Evolutionary conservation across 352 stramenopile genomes (phyloP), one percentile per base, ranked within the genome.

Genomic region (Phytophthora meadii): DNA sequence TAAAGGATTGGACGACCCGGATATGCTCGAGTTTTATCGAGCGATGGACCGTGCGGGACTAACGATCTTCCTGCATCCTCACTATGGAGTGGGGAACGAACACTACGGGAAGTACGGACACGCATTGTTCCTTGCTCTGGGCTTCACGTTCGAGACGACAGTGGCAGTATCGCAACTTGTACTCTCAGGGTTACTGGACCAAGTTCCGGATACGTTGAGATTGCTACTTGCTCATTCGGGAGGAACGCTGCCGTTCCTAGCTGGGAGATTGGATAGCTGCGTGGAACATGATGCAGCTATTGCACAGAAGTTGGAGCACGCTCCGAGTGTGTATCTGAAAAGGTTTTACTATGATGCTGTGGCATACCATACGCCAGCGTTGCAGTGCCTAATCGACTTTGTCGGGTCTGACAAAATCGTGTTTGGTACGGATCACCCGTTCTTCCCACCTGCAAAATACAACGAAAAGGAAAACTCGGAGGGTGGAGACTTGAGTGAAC

Each of bases 121-220:
- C 59, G 73, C 76, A 6, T 60, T 90, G 17, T 84, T 84, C 61
- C 55, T 90, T 14, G 81, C 81, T 15, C 61, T 90, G 24, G 81
- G 81, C 2, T 90, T 90, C 68, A 81, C 81, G 30, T 90, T 90
- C 65, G 81, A 90, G 74, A 88, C 81, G 49, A 89, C 81, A 19
- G 74, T 80, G 3, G 80, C 81, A 1, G 77, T 88, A n/a, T 79
- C 81, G 15, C 58, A 82, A 39, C 58, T 90, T n/a, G 61, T 90
- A 34, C 70, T 90, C 3, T 87, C 72, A 24, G 81, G 81, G 4
- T 52, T 82, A 39, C 51, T 90, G 34, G 81, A 90, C 50, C 61
- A 62, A 45, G 72, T 86, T 4, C 77, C 81, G 11, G 57, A 69
- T 14, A 47, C 42, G 3, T 65, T 90, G 39, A 70, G 76, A 54